A percentile compares a stretch with the other conserved stretches of the same genome.
These are phyloP conservation scores for Aeminium ludgeri DNA, from an alignment of 495 filamentous ascomycete genomes.

Conservation along the genomic window DNA sequence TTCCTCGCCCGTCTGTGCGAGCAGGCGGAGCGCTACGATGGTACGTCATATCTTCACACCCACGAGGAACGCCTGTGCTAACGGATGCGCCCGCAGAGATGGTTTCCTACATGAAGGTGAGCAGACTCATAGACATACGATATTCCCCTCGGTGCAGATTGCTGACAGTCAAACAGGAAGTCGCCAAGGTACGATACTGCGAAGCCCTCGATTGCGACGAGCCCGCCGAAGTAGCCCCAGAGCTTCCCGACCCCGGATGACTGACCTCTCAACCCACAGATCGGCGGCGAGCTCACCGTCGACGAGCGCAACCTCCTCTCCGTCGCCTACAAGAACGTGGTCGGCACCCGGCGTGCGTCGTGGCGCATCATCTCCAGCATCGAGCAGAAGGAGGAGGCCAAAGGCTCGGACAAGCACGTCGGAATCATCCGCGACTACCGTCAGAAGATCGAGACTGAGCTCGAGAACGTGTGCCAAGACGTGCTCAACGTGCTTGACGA, in stretches of 20 bases:
- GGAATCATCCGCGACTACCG: slow-evolving; percentile 92
- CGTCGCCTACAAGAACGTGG: slow-evolving; percentile 99
- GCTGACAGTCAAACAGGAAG: slow-evolving; percentile 44
- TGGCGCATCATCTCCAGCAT: slow-evolving; percentile 99
- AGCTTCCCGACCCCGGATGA: not conserved
- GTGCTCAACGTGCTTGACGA: slow-evolving; percentile 92
- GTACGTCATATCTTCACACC: slow-evolving; percentile 31
- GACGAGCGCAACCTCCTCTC: slow-evolving; percentile 99
- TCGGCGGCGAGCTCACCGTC: slow-evolving; percentile 88
- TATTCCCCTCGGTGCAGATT: too few relatives aligned
- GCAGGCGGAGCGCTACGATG: slow-evolving; percentile 99
- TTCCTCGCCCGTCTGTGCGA: slow-evolving; percentile 99
- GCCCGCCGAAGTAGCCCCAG: too few relatives aligned
- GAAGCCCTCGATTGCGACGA: too few relatives aligned
- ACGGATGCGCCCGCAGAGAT: slow-evolving; percentile 47
- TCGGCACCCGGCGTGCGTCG: slow-evolving; percentile 93
- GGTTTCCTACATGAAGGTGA: slow-evolving; percentile 98
- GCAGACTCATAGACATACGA: slow-evolving; percentile 17
- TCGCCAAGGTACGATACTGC: slow-evolving; percentile 66
- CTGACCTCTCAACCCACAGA: slow-evolving; percentile 28
- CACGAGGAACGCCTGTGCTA: slow-evolving; percentile 15
- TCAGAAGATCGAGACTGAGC: slow-evolving; percentile 94
- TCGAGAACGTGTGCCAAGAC: slow-evolving; percentile 97
- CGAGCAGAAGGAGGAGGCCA: slow-evolving; percentile 99
- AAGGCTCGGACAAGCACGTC: slow-evolving; percentile 96